Evolutionary conservation across 768 basidiomycete species (phyloP), one percentile per base, ranked within the genome.

Genomic region (Mrakia frigida): DNA sequence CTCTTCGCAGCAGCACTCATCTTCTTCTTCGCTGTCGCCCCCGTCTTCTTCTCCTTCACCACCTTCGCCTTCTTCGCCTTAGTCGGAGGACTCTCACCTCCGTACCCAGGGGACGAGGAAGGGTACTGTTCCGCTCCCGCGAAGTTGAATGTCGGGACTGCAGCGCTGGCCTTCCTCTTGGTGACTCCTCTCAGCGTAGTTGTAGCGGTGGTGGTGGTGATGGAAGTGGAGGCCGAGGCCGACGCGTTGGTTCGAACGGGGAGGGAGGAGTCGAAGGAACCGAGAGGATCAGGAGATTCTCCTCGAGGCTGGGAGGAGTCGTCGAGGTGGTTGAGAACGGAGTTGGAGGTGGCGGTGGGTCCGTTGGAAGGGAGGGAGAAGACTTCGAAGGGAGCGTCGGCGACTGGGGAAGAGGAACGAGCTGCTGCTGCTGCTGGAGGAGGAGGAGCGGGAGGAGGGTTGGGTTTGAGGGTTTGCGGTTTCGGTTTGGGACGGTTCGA

Each of bases 401-500:
- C 13, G 63, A 6, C 2, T 50, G 46, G 46, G 46, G 46, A 50
- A 18, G 46, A 16, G 46, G 46, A 50, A 6, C 46, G 46, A 50
- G 46, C 46, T 21, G 46, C 46, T 50, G 28, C 61, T 33, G 63
- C 37, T 16, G 63, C 7, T 67, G 63, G 63, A 37, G 37, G 35
- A 11, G 39, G 3, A 14, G 65, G 65, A 23, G 65, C 11, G 25
- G 37, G 11, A 14, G 65, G 65, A 6, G 35, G 65, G 6, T 43
- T 68, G 65, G 37, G 35, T 13, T 68, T 68, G 35, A 21, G 2
- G 46, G 21, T 16, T 50, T 14, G 46, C 16, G 65, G 14, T 39
- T 68, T 68, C 3, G 65, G 65, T 68, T 43, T 68, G 35, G 65
- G 65, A 6, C 65, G 65, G 37, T 68, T 68, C 1, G 46, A 18